Base-by-base conservation (phyloP, 2,329 filamentous ascomycete genomes). In the Alternaria hordeiaustralica region DNA sequence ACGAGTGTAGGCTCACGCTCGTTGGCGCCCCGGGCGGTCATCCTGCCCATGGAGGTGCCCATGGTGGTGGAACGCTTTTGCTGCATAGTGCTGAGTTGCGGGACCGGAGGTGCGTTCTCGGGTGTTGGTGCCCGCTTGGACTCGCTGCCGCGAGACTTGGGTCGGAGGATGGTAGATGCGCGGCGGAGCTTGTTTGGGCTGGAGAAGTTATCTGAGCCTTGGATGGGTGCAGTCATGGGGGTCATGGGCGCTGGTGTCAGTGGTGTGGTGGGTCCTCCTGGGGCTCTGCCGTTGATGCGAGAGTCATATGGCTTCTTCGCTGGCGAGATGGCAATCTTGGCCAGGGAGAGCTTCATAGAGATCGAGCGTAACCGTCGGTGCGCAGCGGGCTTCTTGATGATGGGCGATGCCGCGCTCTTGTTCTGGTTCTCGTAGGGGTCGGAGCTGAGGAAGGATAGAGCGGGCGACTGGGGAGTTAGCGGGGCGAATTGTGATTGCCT, bases 321-420 rank as follows among this genome's bases (percentile, higher is more conserved):
- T 1, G 78, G 77, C 3, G 69, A 69, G 28, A 80, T 78, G 51
- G 79, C 77, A 26, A 80, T 79, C 61, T 76, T 76, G 33, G 79
- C 79, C 1, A 80, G 73, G 1, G 78, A 76, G 4, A 80, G 74
- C 50, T 75, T 78, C 67, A 76, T 75, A 2, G 76, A 79, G 51
- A 80, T 80, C 41, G 75, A 78, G 10, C 79, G 73, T 21, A 80
- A 67, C 4, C 79, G 78, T 59, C 69, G 74, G 70, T 80, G 78
- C 3, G 78, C 66, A n/a, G 71, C 70, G 8, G 70, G 65, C 58
- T 78, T 72, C 61, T 79, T 73, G 68, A 76, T 75, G 53, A 78
- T 75, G 20, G 77, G 76, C 7, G 76, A 78, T 6, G 75, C 69
- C 2, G 75, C 71, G 44, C 66, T 71, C 11, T 68, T 72, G 15